phyloP scores from a whole-genome alignment of 139 green algal species.

The Chlorella sorokiniana region DNA sequence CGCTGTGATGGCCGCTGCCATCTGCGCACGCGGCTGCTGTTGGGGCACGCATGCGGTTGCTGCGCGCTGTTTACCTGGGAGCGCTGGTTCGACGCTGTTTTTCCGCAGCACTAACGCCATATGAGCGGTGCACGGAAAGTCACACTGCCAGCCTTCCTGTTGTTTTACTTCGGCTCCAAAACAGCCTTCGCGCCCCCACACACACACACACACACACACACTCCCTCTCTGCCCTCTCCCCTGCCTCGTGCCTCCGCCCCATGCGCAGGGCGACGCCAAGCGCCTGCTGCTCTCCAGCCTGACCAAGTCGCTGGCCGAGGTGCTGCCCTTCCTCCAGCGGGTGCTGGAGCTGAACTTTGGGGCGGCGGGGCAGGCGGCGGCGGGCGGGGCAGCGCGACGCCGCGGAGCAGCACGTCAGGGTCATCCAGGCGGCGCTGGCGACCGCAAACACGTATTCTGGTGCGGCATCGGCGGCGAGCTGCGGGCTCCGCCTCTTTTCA shows the following conservation, averaged over 20 bases:
- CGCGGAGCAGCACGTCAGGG: slow-evolving; percentile 48
- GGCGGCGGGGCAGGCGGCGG: slow-evolving; percentile 22
- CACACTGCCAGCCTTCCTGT: background rate
- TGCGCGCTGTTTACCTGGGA: background rate
- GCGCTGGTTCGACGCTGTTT: background rate
- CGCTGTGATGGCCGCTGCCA: background rate
- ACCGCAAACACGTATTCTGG: slow-evolving; percentile 22
- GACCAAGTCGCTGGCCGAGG: slow-evolving; percentile 45
- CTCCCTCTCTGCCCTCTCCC: too few relatives aligned
- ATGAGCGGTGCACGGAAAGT: background rate
- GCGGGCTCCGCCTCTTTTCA: too few relatives aligned
- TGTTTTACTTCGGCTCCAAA: background rate
- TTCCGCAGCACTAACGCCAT: background rate
- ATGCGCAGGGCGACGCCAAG: slow-evolving; percentile 52
- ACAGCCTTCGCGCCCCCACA: too few relatives aligned
- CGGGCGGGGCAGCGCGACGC: slow-evolving; percentile 30
- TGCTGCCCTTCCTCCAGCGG: slow-evolving; percentile 70
- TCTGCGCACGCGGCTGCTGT: background rate
- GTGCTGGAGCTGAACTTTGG: slow-evolving; percentile 47
- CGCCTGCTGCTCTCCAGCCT: slow-evolving; percentile 66
- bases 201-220: too few relatives aligned
- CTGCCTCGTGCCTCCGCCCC: background rate
- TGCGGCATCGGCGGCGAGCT: background rate
- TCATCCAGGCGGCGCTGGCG: slow-evolving; percentile 59
- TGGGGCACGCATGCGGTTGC: background rate